Base-by-base conservation (phyloP, 2,329 filamentous ascomycete species). In the Thelonectria rubi region DNA sequence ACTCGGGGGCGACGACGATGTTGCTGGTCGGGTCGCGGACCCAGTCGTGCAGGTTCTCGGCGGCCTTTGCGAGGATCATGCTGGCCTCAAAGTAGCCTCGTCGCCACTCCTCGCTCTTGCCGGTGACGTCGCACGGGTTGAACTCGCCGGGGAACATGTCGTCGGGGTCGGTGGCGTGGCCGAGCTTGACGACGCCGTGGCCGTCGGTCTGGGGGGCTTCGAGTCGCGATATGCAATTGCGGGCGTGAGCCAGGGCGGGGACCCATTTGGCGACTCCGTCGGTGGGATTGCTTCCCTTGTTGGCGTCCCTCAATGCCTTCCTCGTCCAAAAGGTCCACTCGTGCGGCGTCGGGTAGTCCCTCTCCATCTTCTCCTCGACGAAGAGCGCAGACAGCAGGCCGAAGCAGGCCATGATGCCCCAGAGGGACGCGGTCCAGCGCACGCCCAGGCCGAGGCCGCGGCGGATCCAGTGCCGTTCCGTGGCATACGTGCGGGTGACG, bases 1-100 rank as follows among this genome's bases (percentile, higher is more conserved):
- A 88, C 47, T 91, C 88, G 6, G 86, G 84, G 0, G 91, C 88
- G 67, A 92, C 94, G 30, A 90, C 84, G 24, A 90, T 78, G 43
- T 84, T 83, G 65, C 88, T 83, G 9, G 84, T 89, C 46, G 78
- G 87, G 75, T 97, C 93, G 45, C 84, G 82, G 15, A 96, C 82
- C 84, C 89, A 93, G 49, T 90, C 91, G 65, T 97, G 92, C 21
- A 96, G 79, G 68, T 94, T 87, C 77, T 97, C 94, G 5, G 93
- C 88, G 0, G 89, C 87, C 66, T 87, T 86, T 1, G 90, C 94
- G 62, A 87, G 87, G 11, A 90, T 84, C 87, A 97, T 92, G 48
- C 97, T 79, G 3, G 89, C 85, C 71, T 96, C 88, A 72, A 90
- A 93, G 77, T 98, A 98, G 1, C 93, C 93, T 57, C 92, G 84